phyloP scores from a whole-genome alignment of 192 early-diverging fungal genomes.

The Gryganskiella cystojenkinii region DNA sequence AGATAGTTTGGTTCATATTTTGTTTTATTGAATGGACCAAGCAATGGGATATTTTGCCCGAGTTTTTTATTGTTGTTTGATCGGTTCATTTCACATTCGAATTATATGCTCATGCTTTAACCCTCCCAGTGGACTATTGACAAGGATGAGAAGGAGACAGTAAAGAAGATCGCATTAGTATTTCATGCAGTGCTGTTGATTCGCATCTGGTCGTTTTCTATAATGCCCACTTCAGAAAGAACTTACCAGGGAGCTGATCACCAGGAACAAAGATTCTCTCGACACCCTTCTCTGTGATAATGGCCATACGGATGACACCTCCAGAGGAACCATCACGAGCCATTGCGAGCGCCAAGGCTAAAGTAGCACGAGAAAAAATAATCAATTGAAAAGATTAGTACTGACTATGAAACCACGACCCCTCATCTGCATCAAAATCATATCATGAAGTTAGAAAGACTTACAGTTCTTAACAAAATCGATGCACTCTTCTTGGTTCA shows the following conservation, averaged over 20 bases:
- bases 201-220: not conserved
- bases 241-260: constrained; percentile 72
- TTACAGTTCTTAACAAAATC: constrained; percentile 95
- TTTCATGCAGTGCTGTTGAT: not conserved
- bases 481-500: constrained; percentile 89
- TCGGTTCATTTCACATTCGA: not conserved
- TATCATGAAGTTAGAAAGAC: constrained; percentile 31
- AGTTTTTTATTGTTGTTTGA: not conserved
- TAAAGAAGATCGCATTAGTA: not conserved
- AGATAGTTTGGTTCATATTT: no score
- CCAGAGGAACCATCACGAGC: constrained; percentile 97
- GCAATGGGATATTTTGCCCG: not conserved
- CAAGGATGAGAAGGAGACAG: not conserved
- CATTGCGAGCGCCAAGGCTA: constrained; percentile 94
- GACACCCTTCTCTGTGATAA: constrained; percentile 92
- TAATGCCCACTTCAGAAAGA: not conserved
- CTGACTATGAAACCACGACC: not conserved
- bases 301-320: constrained; percentile 92
- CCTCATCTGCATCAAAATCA: no score
- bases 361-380: not conserved
- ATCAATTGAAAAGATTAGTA: not conserved
- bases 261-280: constrained; percentile 91
- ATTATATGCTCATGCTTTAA: constrained; percentile 2
- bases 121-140: constrained; percentile 39
- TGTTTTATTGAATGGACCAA: not conserved